phyloP scores from a whole-genome alignment of 805 yeast species.

The Cyberlindnera meyerae region DNA sequence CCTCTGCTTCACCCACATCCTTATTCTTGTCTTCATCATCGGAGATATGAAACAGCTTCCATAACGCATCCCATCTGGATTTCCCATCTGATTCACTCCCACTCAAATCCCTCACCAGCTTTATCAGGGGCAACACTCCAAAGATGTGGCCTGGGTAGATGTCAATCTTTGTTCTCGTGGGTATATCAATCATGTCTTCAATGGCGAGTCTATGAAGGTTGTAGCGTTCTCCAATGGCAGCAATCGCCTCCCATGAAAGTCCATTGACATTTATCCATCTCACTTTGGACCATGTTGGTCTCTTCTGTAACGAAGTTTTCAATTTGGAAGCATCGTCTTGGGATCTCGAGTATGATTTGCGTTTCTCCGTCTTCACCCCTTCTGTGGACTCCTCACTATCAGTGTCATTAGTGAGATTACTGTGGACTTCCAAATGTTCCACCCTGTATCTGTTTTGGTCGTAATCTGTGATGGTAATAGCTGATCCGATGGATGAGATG shows the following conservation, averaged over 20 bases:
- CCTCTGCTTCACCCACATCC: not conserved
- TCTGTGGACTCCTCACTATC: constrained; percentile 4
- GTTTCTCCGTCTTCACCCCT: too few relatives aligned
- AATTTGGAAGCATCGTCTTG: constrained; percentile 26
- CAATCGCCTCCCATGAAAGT: constrained; percentile 56
- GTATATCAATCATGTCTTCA: constrained; percentile 60
- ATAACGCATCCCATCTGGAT: constrained; percentile 8
- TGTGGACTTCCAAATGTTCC: constrained; percentile 19
- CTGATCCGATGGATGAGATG: constrained; percentile 47
- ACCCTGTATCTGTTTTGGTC: constrained; percentile 39
- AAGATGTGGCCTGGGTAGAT: constrained; percentile 47
- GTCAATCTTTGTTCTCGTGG: constrained; percentile 56
- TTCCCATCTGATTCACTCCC: not conserved
- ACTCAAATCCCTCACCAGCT: constrained; percentile 30
- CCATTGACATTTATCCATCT: constrained; percentile 59
- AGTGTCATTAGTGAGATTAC: constrained; percentile 32
- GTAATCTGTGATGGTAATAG: constrained; percentile 51
- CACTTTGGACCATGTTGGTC: constrained; percentile 46
- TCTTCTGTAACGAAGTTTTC: constrained; percentile 25
- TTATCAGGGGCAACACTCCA: constrained; percentile 49
- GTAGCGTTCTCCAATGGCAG: constrained; percentile 39
- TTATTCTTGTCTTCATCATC: constrained; percentile 6
- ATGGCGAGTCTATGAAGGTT: constrained; percentile 49
- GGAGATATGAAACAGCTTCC: constrained; percentile 9
- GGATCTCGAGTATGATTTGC: too few relatives aligned